phyloP scores from a whole-genome alignment of 2,329 filamentous ascomycete genomes.

The Aurifilum marmelostoma region DNA sequence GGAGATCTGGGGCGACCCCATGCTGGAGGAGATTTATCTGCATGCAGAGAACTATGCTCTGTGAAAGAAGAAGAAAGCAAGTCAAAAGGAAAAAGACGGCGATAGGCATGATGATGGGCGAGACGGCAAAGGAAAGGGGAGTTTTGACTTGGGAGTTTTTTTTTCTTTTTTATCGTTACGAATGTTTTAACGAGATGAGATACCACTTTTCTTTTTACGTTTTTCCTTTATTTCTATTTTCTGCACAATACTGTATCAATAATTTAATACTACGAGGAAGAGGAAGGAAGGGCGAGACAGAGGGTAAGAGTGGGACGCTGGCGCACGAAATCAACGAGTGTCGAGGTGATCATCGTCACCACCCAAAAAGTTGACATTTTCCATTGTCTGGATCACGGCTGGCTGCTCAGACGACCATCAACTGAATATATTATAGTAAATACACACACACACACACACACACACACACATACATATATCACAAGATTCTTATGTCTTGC shows the following conservation, averaged over 20 bases:
- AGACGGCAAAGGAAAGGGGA: background rate
- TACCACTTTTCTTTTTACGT: conserved; percentile 20
- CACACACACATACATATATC: too few relatives aligned
- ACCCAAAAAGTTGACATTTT: background rate
- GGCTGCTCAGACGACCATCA: background rate
- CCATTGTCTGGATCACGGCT: background rate
- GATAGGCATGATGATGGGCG: too few relatives aligned
- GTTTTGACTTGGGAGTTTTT: conserved; percentile 1
- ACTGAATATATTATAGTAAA: background rate
- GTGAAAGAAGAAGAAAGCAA: conserved; percentile 47
- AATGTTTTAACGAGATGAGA: conserved; percentile 20
- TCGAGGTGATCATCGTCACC: background rate
- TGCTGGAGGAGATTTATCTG: conserved; percentile 86
- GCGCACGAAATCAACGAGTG: background rate
- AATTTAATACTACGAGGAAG: conserved; percentile 9
- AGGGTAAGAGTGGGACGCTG: background rate
- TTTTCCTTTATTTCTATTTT: background rate
- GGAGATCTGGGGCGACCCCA: conserved; percentile 77
- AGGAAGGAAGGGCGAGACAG: background rate
- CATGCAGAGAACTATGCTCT: conserved; percentile 96
- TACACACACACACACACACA: too few relatives aligned
- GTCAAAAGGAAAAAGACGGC: background rate
- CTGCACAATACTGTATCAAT: conserved; percentile 12
- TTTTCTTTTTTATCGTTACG: background rate
- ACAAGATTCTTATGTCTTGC: too few relatives aligned